Conservation (phyloP, 495 filamentous ascomycete species). For the Talaromyces thailandensis region DNA sequence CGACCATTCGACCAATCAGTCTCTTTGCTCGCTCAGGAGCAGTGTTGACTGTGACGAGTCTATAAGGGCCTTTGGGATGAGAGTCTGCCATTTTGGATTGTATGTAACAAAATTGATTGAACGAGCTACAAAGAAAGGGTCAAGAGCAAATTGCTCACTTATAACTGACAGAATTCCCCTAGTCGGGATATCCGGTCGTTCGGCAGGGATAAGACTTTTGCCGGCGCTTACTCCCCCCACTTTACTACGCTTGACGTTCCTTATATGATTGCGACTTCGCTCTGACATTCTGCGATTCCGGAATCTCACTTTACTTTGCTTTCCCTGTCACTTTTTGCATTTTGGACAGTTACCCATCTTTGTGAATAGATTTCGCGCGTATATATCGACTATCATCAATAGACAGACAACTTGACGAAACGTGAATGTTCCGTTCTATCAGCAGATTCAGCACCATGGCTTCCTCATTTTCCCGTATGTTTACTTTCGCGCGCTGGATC, state of each 20-base stretch:
- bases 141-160: neutral
- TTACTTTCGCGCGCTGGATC: neutral
- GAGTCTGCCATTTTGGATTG: constrained; percentile 24
- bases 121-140: neutral
- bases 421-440: neutral
- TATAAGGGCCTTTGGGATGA: constrained; percentile 47
- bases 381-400: neutral
- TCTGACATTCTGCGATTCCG: neutral
- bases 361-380: neutral
- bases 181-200: neutral
- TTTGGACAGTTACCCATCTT: neutral
- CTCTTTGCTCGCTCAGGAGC: constrained; percentile 55
- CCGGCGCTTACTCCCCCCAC: neutral
- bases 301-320: neutral
- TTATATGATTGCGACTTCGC: neutral
- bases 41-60: constrained; percentile 60
- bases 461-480: constrained; percentile 35
- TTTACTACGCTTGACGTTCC: neutral
- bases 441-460: constrained; percentile 24
- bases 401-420: neutral
- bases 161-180: neutral
- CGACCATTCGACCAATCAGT: constrained; percentile 49
- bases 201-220: constrained; percentile 1
- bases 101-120: neutral
- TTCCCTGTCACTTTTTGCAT: neutral